Conservation (phyloP, 2,329 filamentous ascomycete genomes). For the Aspergillus cejpii region DNA sequence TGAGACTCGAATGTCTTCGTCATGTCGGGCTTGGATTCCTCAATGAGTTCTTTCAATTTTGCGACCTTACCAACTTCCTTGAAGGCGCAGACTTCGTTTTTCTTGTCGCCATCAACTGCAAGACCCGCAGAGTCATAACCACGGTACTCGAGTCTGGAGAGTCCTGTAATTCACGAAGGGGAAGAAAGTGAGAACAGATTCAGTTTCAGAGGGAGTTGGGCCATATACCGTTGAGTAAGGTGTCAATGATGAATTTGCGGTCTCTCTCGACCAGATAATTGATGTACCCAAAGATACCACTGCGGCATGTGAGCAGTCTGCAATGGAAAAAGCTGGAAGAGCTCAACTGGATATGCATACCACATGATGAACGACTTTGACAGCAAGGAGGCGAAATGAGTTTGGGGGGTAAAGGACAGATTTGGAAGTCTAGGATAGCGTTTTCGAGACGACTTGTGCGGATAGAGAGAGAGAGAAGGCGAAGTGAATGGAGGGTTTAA, state of each 20-base stretch:
- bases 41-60: constrained; percentile 90
- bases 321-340: neutral
- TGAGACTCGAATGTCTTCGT: constrained; percentile 96
- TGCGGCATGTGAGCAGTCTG: constrained; percentile 16
- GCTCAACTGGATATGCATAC: constrained; percentile 20
- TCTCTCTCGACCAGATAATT: constrained; percentile 99
- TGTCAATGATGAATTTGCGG: constrained; percentile 91
- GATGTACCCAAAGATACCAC: constrained; percentile 73
- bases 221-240: constrained; percentile 81
- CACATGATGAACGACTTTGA: constrained; percentile 27
- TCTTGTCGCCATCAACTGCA: constrained; percentile 95
- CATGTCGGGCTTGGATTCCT: constrained; percentile 71
- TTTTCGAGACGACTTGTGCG: neutral
- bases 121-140: constrained; percentile 97
- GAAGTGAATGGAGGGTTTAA: constrained; percentile 13
- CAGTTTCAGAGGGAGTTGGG: constrained; percentile 1
- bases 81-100: constrained; percentile 93
- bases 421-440: neutral
- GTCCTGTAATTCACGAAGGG: constrained; percentile 51
- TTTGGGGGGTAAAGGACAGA: neutral
- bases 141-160: constrained; percentile 93
- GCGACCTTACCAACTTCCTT: constrained; percentile 99
- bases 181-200: constrained; percentile 2
- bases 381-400: neutral
- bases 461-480: constrained; percentile 6